These are phyloP conservation scores for Lodderomyces oxycetoniae DNA, from an alignment of 1,139 yeast species.

Conservation along the genomic window DNA sequence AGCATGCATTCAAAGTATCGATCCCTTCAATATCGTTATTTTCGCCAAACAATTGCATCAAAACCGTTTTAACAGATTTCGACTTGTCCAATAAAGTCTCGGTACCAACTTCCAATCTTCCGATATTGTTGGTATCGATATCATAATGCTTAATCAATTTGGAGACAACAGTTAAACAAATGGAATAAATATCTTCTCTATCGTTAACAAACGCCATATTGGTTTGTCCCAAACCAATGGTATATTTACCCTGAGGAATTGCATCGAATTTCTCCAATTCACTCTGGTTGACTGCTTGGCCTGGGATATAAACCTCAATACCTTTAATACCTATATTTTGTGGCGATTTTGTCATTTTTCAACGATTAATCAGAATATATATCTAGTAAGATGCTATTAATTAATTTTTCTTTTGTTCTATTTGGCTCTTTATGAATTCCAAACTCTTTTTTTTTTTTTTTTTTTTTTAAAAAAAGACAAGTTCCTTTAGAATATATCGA, in stretches of 20 bases:
- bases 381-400: background rate
- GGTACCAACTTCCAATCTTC: slow-evolving; percentile 97
- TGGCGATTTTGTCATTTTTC: slow-evolving; percentile 16
- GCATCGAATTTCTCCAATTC: slow-evolving; percentile 83
- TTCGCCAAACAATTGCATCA: slow-evolving; percentile 90
- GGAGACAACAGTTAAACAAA: slow-evolving; percentile 78
- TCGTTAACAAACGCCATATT: slow-evolving; percentile 97
- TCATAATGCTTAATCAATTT: slow-evolving; percentile 73
- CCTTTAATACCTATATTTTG: slow-evolving; percentile 93
- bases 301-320: slow-evolving; percentile 86
- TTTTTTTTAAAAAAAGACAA: no score
- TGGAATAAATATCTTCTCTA: slow-evolving; percentile 94
- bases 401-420: background rate
- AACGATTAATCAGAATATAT: background rate
- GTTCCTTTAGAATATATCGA: no score
- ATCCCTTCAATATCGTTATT: slow-evolving; percentile 93
- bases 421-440: no score
- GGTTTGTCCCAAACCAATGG: slow-evolving; percentile 98
- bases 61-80: slow-evolving; percentile 91
- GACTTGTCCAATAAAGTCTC: slow-evolving; percentile 96
- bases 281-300: slow-evolving; percentile 76
- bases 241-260: slow-evolving; percentile 91
- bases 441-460: background rate
- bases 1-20: slow-evolving; percentile 96
- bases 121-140: slow-evolving; percentile 76